These are phyloP conservation scores for Spironucleus salmonicida DNA, from an alignment of 208 protist genomes.

Conservation along the genomic window DNA sequence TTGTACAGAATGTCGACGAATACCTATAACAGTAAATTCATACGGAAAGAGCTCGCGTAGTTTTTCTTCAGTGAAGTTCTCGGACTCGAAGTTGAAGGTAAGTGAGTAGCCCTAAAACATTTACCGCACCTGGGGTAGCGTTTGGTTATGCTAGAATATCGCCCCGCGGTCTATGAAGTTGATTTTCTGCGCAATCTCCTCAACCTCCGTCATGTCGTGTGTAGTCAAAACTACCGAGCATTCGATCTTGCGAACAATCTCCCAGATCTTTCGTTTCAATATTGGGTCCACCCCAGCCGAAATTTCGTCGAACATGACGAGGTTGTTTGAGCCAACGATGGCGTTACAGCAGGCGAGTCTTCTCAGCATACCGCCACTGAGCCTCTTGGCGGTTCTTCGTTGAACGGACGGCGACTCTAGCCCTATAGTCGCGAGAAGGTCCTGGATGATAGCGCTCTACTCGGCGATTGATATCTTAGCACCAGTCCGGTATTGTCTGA, in stretches of 20 bases:
- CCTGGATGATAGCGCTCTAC: not conserved
- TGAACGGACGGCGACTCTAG: not conserved
- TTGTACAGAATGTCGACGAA: no score
- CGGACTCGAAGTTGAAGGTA: not conserved
- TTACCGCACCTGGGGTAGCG: not conserved
- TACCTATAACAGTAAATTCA: no score
- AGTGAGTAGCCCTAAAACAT: not conserved
- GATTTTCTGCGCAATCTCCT: not conserved
- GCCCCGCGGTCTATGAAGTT: not conserved
- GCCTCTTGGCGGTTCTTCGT: not conserved
- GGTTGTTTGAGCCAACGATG: not conserved
- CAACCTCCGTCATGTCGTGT: constrained; percentile 3
- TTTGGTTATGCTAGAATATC: not conserved
- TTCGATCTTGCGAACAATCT: not conserved
- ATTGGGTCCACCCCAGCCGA: constrained; percentile 18
- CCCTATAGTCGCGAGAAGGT: not conserved
- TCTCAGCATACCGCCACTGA: constrained; percentile 15
- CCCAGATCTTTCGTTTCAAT: constrained; percentile 21
- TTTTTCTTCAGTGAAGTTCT: no score
- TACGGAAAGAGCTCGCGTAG: no score
- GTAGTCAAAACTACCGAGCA: not conserved
- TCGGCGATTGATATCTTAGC: not conserved
- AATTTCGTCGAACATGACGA: constrained; percentile 11
- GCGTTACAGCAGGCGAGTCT: not conserved
- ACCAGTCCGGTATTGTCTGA: not conserved